These are phyloP conservation scores for Auriscalpium microsporum DNA, from an alignment of 768 basidiomycete species.

Conservation along the genomic window DNA sequence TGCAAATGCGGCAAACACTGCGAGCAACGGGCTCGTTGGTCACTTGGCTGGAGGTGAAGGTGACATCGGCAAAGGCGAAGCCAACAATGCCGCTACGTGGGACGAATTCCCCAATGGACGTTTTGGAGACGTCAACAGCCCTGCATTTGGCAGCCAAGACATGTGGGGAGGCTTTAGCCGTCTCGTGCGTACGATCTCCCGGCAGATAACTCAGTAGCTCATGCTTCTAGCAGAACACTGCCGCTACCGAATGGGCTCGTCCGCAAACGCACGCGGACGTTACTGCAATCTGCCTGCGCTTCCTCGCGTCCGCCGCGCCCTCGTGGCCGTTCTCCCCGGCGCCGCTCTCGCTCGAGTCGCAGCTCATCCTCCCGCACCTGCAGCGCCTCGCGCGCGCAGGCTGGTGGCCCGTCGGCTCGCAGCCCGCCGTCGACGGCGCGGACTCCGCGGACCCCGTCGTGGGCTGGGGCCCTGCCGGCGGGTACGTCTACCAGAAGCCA, in stretches of 20 bases:
- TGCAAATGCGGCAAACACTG: slow-evolving; percentile 52
- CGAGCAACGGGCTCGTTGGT: slow-evolving; percentile 45
- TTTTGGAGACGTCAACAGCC: slow-evolving; percentile 96
- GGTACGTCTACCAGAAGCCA: slow-evolving; percentile 95
- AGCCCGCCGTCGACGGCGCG: slow-evolving; percentile 84
- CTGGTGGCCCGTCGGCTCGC: slow-evolving; percentile 97
- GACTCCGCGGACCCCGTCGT: slow-evolving; percentile 67
- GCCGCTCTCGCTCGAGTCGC: slow-evolving; percentile 76
- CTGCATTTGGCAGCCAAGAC: slow-evolving; percentile 80
- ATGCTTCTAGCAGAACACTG: slow-evolving; percentile 44
- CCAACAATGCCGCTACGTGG: slow-evolving; percentile 74
- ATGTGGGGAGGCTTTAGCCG: slow-evolving; percentile 68
- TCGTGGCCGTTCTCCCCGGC: slow-evolving; percentile 86
- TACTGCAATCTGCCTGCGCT: slow-evolving; percentile 67
- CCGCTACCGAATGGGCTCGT: slow-evolving; percentile 67
- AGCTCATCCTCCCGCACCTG: slow-evolving; percentile 69
- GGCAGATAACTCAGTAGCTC: not conserved
- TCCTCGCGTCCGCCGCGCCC: slow-evolving; percentile 64
- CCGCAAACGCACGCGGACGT: slow-evolving; percentile 62
- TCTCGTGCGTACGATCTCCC: slow-evolving; percentile 31
- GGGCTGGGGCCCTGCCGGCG: slow-evolving; percentile 90
- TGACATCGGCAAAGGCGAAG: slow-evolving; percentile 63
- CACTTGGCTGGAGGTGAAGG: slow-evolving; percentile 41
- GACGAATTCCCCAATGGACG: slow-evolving; percentile 98
- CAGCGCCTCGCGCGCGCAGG: slow-evolving; percentile 66